Evolutionary conservation across 1,284 basidiomycete species (phyloP), one percentile per base, ranked within the genome.

Genomic region (Fomitopsis betulina): DNA sequence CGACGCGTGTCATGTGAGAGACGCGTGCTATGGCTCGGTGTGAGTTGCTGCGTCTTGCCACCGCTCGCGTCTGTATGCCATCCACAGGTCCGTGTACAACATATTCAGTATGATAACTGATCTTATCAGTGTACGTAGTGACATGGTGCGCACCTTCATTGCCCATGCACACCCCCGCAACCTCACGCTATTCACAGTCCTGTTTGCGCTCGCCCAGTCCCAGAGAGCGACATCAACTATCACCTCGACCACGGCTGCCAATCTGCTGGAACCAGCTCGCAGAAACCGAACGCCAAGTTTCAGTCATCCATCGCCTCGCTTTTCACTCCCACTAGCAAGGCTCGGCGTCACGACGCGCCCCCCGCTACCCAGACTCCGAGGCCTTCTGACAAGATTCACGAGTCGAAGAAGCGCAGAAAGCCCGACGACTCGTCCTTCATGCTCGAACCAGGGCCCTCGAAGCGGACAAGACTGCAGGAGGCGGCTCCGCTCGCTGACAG

Each of bases 401-500:
- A 35, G 58, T 13, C 45, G 1, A 65, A 70, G 60, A 78, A 73
- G 61, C 73, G 74, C 21, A 70, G 54, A 45, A 58, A 62, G 10
- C 55, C 45, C 30, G 65, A 64, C 17, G 64, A 67, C 21, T 40
- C 56, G 60, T 58, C 12, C n/a, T 33, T 54, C 55, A 49, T 53
- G 39, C 56, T 54, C 3, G 55, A 61, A n/a, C 21, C 60, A 23
- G 62, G 56, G 6, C 63, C 60, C 13, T 63, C 64, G 57, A 74
- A 75, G 60, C 68, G 68, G 27, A 57, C 65, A 3, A 67, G 75
- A 30, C 56, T 76, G 0, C 69, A 76, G 53, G 65, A 69, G 12
- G 73, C 74, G 23, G 75, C 78, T 6, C 88, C 89, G 0, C 72
- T 91, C 1, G 84, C 89, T 2, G 89, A 91, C 67, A 79, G 79